Evolutionary conservation across 768 basidiomycete species (phyloP).

Genomic region (Podaxis pistillaris): DNA sequence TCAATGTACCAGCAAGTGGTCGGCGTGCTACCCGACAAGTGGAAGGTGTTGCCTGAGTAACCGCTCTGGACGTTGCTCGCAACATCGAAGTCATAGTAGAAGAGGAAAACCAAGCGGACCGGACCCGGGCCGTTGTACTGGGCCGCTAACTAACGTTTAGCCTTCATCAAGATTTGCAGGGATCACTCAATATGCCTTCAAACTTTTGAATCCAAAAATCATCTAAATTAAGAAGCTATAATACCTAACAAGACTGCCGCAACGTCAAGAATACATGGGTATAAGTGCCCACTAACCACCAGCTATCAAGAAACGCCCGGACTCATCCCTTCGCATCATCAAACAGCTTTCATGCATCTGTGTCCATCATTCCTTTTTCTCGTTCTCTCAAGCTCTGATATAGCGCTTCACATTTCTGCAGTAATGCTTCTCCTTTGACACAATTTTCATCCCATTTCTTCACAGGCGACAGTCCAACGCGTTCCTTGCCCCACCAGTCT

Average conservation of each 20-base stretch:
- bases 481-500: constrained; percentile 52
- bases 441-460: constrained; percentile 50
- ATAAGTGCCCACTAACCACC: neutral
- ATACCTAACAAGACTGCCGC: neutral
- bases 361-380: constrained; percentile 18
- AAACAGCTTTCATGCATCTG: constrained; percentile 1
- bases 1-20: neutral
- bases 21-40: neutral
- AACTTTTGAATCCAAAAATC: neutral
- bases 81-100: neutral
- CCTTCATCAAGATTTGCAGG: no score
- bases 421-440: constrained; percentile 42
- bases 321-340: neutral
- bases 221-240: neutral
- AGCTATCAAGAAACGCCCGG: neutral
- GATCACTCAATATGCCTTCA: no score
- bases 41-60: neutral
- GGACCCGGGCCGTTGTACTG: neutral
- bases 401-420: constrained; percentile 56
- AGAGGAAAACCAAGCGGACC: neutral
- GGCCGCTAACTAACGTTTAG: no score
- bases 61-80: neutral
- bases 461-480: constrained; percentile 49
- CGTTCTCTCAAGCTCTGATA: constrained; percentile 35
- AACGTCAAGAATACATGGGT: neutral